Evolutionary conservation across 1,139 yeast species (phyloP), one percentile per base, ranked within the genome.

Genomic region (Dujonia santamariae): DNA sequence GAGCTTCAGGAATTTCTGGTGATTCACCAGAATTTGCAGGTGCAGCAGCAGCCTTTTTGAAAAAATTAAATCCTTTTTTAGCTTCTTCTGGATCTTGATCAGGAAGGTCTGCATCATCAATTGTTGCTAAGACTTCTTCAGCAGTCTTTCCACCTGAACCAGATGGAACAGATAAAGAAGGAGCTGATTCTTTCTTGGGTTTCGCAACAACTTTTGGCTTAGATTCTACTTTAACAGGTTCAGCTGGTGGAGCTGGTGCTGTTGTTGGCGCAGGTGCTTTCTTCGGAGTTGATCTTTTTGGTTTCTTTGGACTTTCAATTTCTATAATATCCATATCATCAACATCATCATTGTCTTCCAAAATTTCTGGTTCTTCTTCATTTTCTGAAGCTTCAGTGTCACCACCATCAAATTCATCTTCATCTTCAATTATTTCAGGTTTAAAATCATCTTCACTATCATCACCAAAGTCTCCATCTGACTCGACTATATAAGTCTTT

Each of bases 71-170:
- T 17, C 36, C 36, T 37, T 76, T 76, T 39, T 69, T 72, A 9
- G 71, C 58, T 12, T 73, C 67, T 21, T 29, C 32, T 4, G 38
- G 36, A 30, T 69, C 74, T 4, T 63, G 61, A 18, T 75, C 80
- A 3, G 87, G 85, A 26, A 84, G 61, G 17, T 67, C 76, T 0
- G 88, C 90, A 51, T 84, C 87, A 1, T 87, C 83, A 35, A 85
- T 81, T 4, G 61, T 55, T 4, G 74, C 65, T 25, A 85, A 61
- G 2, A 85, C 60, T 2, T 76, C 79, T 19, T 66, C 72, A 0
- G 84, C 86, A 3, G 72, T 54, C 2, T 46, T 40, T 0, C 56
- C 62, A n/a, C 26, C 22, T 8, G 27, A 28, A 4, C 32, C n/a
- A 4, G 20, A 29, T 2, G 32, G 12, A n/a, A 37, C 19, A 15